Percentiles rank a stretch among this genome's conserved stretches.
Evolutionary conservation across 2,329 filamentous ascomycete genomes (phyloP).

Genomic region (Aspergillus pseudoterreus): DNA sequence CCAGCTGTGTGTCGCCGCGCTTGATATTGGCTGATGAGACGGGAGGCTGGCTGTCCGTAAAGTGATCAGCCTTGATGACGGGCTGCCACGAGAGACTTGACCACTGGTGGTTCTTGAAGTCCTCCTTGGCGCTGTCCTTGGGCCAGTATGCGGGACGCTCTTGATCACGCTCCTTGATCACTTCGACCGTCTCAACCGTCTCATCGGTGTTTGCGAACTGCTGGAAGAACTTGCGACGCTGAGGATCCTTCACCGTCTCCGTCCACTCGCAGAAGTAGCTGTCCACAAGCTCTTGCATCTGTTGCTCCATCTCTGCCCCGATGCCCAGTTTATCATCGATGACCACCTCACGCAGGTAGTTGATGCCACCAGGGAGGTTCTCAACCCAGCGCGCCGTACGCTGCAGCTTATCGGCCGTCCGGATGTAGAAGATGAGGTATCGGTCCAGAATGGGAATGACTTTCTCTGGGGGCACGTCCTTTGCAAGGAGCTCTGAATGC

Average conservation of each 20-base stretch:
- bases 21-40: constrained; percentile 71
- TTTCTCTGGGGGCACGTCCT: constrained; percentile 78
- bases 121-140: constrained; percentile 60
- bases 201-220: constrained; percentile 84
- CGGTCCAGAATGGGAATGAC: constrained; percentile 81
- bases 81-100: constrained; percentile 71
- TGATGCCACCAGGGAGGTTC: constrained; percentile 74
- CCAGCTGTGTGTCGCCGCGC: constrained; percentile 82
- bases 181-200: constrained; percentile 65
- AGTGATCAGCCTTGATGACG: constrained; percentile 66
- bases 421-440: constrained; percentile 90
- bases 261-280: constrained; percentile 92
- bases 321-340: constrained; percentile 84
- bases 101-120: constrained; percentile 71
- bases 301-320: constrained; percentile 74
- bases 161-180: constrained; percentile 69
- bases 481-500: constrained; percentile 78
- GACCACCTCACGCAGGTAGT: constrained; percentile 77
- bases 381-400: constrained; percentile 87
- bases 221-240: constrained; percentile 64
- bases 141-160: constrained; percentile 74
- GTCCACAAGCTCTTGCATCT: constrained; percentile 82
- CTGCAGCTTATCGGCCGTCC: constrained; percentile 85
- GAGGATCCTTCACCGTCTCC: constrained; percentile 69
- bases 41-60: constrained; percentile 66